These are phyloP conservation scores for Dothidotthia symphoricarpi DNA, from an alignment of 2,329 filamentous ascomycete species.

Conservation along the genomic window DNA sequence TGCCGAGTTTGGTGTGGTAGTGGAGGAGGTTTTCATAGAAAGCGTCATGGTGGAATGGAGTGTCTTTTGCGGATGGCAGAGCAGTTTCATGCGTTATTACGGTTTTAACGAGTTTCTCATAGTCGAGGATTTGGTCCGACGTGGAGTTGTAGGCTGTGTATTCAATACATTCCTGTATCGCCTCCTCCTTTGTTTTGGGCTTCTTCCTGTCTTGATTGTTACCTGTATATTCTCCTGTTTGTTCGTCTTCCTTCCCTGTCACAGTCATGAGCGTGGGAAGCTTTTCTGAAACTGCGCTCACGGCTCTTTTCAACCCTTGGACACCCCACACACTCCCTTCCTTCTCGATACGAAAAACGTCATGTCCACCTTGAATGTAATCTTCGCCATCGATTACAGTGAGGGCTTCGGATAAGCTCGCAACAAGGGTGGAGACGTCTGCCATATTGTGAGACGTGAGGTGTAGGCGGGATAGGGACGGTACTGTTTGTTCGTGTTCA, in stretches of 20 bases:
- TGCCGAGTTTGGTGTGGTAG: slow-evolving; percentile 61
- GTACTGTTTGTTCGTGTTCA: slow-evolving; percentile 65
- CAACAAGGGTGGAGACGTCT: slow-evolving; percentile 67
- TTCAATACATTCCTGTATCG: slow-evolving; percentile 28
- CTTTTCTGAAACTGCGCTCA: slow-evolving; percentile 30
- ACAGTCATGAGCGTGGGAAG: slow-evolving; percentile 25
- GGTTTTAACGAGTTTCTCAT: slow-evolving; percentile 69
- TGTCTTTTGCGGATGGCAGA: slow-evolving; percentile 68
- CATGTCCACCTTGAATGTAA: slow-evolving; percentile 75
- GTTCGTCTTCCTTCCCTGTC: slow-evolving; percentile 19
- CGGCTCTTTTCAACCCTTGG: slow-evolving; percentile 34
- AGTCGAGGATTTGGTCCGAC: slow-evolving; percentile 67
- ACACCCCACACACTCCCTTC: slow-evolving; percentile 50
- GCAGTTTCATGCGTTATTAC: slow-evolving; percentile 69
- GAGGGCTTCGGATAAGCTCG: slow-evolving; percentile 66
- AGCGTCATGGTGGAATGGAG: slow-evolving; percentile 80
- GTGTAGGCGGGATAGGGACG: slow-evolving; percentile 78
- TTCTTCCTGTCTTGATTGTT: slow-evolving; percentile 25
- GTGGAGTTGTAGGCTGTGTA: slow-evolving; percentile 29
- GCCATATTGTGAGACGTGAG: slow-evolving; percentile 67
- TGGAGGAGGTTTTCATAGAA: slow-evolving; percentile 71
- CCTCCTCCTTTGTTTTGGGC: slow-evolving; percentile 27
- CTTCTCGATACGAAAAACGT: slow-evolving; percentile 76
- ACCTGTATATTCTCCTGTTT: not conserved
- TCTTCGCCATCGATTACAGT: slow-evolving; percentile 64